Evolutionary conservation across 2,329 filamentous ascomycete species (phyloP).

Genomic region (Penicillium verrucosum): DNA sequence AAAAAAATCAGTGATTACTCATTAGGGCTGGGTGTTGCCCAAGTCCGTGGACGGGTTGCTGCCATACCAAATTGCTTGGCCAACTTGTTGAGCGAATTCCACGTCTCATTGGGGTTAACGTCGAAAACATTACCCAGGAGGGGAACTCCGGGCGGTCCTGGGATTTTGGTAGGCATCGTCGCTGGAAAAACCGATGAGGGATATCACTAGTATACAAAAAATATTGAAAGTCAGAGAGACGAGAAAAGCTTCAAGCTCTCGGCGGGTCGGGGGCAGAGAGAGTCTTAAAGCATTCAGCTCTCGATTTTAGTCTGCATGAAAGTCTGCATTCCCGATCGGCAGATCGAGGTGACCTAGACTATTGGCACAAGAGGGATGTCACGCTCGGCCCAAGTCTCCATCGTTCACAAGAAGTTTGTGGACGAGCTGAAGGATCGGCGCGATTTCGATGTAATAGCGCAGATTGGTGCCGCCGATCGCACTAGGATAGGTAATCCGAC

Average conservation of each 20-base stretch:
- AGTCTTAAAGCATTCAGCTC: conserved; percentile 11
- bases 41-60: background rate
- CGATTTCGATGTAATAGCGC: conserved; percentile 27
- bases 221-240: background rate
- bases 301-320: conserved; percentile 15
- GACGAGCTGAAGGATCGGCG: conserved; percentile 23
- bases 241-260: background rate
- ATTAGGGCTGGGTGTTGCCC: background rate
- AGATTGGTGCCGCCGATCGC: conserved; percentile 21
- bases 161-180: conserved; percentile 50
- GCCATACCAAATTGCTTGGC: conserved; percentile 48
- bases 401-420: conserved; percentile 19
- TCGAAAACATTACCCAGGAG: conserved; percentile 54
- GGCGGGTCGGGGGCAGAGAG: background rate
- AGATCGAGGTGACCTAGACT: conserved; percentile 14
- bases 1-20: background rate
- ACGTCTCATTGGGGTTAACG: conserved; percentile 49
- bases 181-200: background rate
- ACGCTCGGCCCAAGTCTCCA: conserved; percentile 15
- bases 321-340: conserved; percentile 15
- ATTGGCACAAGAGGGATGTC: conserved; percentile 11
- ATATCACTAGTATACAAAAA: conserved; percentile 12
- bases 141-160: conserved; percentile 50
- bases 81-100: conserved; percentile 50
- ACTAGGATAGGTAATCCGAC: conserved; percentile 14